A percentile compares a stretch with the other conserved stretches of the same genome.
Conservation (phyloP, 1,284 basidiomycete species). For the Ganoderma boninense region DNA sequence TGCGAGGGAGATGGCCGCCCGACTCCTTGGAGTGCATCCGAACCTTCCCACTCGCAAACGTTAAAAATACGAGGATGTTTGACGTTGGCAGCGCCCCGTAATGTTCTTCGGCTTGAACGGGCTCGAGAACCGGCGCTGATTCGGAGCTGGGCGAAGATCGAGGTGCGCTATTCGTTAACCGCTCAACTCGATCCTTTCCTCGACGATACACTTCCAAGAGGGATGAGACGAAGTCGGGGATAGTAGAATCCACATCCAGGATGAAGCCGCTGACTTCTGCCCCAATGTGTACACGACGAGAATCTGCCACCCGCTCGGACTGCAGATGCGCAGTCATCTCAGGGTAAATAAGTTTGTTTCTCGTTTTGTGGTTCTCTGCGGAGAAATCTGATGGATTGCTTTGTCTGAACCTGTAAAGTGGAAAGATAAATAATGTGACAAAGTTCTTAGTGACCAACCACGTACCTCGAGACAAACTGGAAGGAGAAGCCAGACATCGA, state of each 20-base stretch:
- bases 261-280: slow-evolving; percentile 89
- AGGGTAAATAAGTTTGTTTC: slow-evolving; percentile 83
- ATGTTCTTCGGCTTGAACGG: slow-evolving; percentile 38
- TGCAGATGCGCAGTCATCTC: slow-evolving; percentile 82
- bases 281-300: slow-evolving; percentile 69
- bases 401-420: slow-evolving; percentile 74
- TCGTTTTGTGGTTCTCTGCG: slow-evolving; percentile 73
- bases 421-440: slow-evolving; percentile 5
- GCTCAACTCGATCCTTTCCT: slow-evolving; percentile 81
- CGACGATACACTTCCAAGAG: slow-evolving; percentile 86
- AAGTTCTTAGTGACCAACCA: slow-evolving; percentile 8
- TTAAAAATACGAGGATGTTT: slow-evolving; percentile 76
- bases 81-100: slow-evolving; percentile 57
- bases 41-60: slow-evolving; percentile 84
- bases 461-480: slow-evolving; percentile 84
- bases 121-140: slow-evolving; percentile 31
- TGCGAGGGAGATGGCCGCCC: slow-evolving; percentile 47
- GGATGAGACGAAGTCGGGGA: slow-evolving; percentile 82
- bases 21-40: slow-evolving; percentile 60
- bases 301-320: slow-evolving; percentile 57
- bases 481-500: slow-evolving; percentile 78
- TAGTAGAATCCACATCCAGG: slow-evolving; percentile 83
- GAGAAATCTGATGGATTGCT: slow-evolving; percentile 73
- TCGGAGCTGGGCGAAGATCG: slow-evolving; percentile 48
- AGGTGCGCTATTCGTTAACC: slow-evolving; percentile 60